Evolutionary conservation across 1,139 yeast species (phyloP), one percentile per base, ranked within the genome.

Genomic region (Meyerozyma sp.): DNA sequence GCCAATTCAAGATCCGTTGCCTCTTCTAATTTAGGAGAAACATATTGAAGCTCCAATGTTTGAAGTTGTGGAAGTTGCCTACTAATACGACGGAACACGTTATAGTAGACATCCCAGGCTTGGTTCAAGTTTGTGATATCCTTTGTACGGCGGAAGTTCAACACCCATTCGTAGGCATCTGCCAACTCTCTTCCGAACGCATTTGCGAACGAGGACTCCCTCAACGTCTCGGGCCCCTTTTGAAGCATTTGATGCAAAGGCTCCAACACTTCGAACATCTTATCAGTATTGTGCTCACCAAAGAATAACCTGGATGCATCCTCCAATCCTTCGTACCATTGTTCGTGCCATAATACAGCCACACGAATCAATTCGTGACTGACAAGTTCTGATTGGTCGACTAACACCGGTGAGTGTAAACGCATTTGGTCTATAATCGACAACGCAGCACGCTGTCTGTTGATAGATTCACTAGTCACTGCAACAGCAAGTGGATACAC

Each of bases 301-400:
- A 90, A 93, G 68, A 86, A 94, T 44, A 87, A 77, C 47, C 97
- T 75, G 4, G 96, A 90, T 0, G 98, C 98, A 67, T 93, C 97
- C 60, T 94, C 99, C 35, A 94, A 70, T 1, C 96, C 98, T 65
- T 91, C 98, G 56, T 91, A 91, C 98, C 99, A 94, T 61, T 86
- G 86, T 58, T 94, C 99, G 56, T 90, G 96, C 98, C 98, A 91
- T 49, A 93, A 68, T 1, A 93, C 97, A 0, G 98, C 97, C 13
- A 90, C 96, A 52, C 98, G 72, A 50, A 94, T 91, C 48, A 94
- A 77, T 57, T 94, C 98, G 52, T 82, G 83, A 67, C 96, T 86
- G n/a, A 93, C 97, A 47, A 91, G 64, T 54, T 90, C 96, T 0
- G 98, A 91, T 59, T 94, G 98, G 50, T 86, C 91, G 21, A 94